Conservation (phyloP, 768 basidiomycete genomes). For the Boletus vinaceobasis region DNA sequence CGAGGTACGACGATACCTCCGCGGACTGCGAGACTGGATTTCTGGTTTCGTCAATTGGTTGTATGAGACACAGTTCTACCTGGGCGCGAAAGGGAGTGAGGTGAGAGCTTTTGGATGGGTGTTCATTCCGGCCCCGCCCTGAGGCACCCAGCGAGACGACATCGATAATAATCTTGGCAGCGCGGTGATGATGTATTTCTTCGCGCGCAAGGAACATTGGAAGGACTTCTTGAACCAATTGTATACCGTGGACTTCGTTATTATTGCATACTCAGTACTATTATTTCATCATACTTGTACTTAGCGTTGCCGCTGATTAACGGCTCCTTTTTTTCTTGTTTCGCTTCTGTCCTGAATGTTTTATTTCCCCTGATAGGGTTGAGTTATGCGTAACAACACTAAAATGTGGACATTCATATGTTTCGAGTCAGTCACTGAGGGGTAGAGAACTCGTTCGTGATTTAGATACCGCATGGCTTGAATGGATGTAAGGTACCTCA, state of each 20-base stretch:
- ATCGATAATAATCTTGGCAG: not conserved
- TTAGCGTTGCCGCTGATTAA: not conserved
- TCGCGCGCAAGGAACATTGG: not conserved
- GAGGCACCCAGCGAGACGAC: not conserved
- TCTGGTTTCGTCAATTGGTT: constrained; percentile 60
- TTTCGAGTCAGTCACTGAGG: not conserved
- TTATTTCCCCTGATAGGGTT: too few species aligned
- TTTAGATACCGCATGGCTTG: not conserved
- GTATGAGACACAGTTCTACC: constrained; percentile 61
- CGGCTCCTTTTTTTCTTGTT: not conserved
- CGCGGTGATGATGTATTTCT: not conserved
- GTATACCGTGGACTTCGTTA: not conserved
- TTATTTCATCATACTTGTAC: not conserved
- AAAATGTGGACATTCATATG: not conserved
- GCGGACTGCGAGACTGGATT: constrained; percentile 53
- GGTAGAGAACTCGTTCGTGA: not conserved
- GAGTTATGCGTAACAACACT: not conserved
- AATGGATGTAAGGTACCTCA: not conserved
- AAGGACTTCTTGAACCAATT: constrained; percentile 7
- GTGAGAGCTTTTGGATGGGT: constrained; percentile 63
- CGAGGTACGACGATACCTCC: constrained; percentile 40
- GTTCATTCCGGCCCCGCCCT: constrained; percentile 36
- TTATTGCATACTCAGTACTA: not conserved
- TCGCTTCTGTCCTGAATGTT: not conserved
- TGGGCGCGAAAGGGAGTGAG: constrained; percentile 55